phyloP scores from a whole-genome alignment of 352 stramenopile genomes.

The Globisporangium solare region DNA sequence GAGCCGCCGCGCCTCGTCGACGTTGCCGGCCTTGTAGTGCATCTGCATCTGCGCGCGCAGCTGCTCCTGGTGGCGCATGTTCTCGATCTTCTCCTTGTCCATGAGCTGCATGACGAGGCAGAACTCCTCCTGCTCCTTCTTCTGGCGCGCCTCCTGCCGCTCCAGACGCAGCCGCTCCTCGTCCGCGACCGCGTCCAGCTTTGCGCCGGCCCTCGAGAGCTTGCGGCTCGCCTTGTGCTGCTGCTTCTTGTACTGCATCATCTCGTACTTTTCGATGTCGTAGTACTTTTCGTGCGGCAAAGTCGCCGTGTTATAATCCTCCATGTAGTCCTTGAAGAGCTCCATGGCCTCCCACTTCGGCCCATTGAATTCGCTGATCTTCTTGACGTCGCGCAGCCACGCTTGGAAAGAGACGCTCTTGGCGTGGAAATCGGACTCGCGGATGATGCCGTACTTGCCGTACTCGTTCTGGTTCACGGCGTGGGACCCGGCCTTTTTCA shows the following conservation, averaged over 20 bases:
- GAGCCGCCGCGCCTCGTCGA: constrained; percentile 75
- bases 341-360: constrained; percentile 88
- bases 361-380: constrained; percentile 81
- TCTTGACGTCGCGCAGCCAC: constrained; percentile 94
- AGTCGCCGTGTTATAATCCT: constrained; percentile 98
- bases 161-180: constrained; percentile 68
- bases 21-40: constrained; percentile 88
- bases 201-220: constrained; percentile 12
- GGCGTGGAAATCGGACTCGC: constrained; percentile 88
- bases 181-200: constrained; percentile 31
- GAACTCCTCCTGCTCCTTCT: constrained; percentile 74
- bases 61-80: constrained; percentile 83
- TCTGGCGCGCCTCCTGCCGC: constrained; percentile 38
- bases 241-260: constrained; percentile 89
- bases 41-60: constrained; percentile 86
- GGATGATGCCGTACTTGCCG: constrained; percentile 96
- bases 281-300: constrained; percentile 97
- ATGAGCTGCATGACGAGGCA: constrained; percentile 73
- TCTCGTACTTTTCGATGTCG: constrained; percentile 97
- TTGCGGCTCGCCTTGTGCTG: constrained; percentile 43
- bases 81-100: constrained; percentile 82
- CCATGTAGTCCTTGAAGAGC: constrained; percentile 91
- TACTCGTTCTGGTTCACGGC: constrained; percentile 91
- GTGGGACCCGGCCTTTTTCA: constrained; percentile 22
- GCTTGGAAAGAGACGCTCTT: constrained; percentile 92